Evolutionary conservation across 139 green algal species (phyloP).

Genomic region (Coelastrella sp.): DNA sequence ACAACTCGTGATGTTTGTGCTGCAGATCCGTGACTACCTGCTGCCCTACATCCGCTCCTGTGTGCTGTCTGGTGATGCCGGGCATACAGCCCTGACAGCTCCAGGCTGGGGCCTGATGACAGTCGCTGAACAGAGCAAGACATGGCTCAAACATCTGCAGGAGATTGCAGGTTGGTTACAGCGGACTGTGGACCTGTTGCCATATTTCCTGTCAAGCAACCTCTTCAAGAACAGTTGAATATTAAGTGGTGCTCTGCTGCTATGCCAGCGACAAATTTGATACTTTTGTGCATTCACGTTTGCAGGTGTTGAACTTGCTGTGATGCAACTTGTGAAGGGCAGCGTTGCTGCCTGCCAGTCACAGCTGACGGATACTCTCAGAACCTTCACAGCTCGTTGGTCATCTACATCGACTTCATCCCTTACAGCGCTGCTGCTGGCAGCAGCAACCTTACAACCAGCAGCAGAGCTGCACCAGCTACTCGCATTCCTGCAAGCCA

Average conservation of each 20-base stretch:
- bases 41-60: slow-evolving; percentile 21
- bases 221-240: neutral
- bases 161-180: slow-evolving; percentile 17
- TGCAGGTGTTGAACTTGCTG: slow-evolving; percentile 24
- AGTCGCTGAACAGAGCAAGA: neutral
- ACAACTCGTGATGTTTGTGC: neutral
- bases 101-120: slow-evolving; percentile 14
- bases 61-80: neutral
- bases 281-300: neutral
- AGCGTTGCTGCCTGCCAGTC: neutral
- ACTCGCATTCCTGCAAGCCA: neutral
- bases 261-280: neutral
- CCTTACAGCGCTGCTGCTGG: neutral
- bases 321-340: slow-evolving; percentile 15
- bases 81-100: neutral
- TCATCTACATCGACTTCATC: slow-evolving; percentile 9
- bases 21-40: slow-evolving; percentile 35
- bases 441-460: slow-evolving; percentile 30
- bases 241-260: neutral
- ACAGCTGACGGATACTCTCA: slow-evolving; percentile 9
- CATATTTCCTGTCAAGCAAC: neutral
- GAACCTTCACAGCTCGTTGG: neutral
- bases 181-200: neutral
- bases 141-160: slow-evolving; percentile 27
- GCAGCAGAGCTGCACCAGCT: slow-evolving; percentile 29